A percentile compares a stretch with the other conserved stretches of the same genome.
Conservation (phyloP, 1,139 yeast species). For the Kluyveromyces sp. region DNA sequence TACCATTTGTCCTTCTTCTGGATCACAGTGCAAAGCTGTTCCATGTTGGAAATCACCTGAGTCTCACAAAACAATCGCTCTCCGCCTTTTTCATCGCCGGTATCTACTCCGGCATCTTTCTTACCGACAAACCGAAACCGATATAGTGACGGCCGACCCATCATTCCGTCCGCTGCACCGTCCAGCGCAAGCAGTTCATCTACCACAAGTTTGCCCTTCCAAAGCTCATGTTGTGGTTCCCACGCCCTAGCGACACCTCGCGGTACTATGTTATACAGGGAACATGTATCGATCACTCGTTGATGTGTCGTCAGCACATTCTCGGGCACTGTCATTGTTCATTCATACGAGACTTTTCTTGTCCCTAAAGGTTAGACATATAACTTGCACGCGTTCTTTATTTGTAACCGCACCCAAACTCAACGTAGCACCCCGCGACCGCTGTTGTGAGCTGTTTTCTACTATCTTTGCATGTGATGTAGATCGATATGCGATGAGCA, state of each 20-base stretch:
- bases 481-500: not conserved
- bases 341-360: not conserved
- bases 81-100: slow-evolving; percentile 9
- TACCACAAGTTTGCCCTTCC: slow-evolving; percentile 14
- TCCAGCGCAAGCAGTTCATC: slow-evolving; percentile 15
- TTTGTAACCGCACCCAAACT: not conserved
- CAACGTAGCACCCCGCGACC: no score
- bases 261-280: slow-evolving; percentile 16
- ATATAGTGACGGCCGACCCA: slow-evolving; percentile 12
- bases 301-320: slow-evolving; percentile 6
- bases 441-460: no score
- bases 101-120: slow-evolving; percentile 4
- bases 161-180: slow-evolving; percentile 13
- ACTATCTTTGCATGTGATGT: not conserved
- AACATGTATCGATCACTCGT: slow-evolving; percentile 5
- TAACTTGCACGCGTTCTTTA: not conserved
- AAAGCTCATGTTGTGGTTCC: slow-evolving; percentile 8
- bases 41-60: slow-evolving; percentile 14
- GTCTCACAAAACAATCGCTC: slow-evolving; percentile 17
- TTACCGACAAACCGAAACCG: slow-evolving; percentile 3
- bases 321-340: slow-evolving; percentile 1
- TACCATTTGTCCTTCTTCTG: slow-evolving; percentile 12
- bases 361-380: not conserved
- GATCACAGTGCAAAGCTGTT: slow-evolving; percentile 14
- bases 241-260: slow-evolving; percentile 10